Base-by-base conservation (phyloP, 768 basidiomycete genomes). In the Suillus ampliporus region DNA sequence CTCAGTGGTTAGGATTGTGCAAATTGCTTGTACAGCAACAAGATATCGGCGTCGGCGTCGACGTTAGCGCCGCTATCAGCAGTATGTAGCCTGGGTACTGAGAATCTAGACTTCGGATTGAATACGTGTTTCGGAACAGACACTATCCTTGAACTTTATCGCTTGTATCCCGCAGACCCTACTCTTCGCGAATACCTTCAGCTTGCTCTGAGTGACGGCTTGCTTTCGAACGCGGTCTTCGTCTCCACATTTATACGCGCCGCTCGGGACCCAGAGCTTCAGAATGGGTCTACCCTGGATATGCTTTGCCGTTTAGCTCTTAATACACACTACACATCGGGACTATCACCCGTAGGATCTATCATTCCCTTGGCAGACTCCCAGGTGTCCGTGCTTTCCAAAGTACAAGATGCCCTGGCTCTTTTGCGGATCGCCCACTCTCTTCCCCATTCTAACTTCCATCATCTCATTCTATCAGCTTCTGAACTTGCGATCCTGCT, bases 1-100 rank as follows among this genome's bases (percentile, higher is more conserved):
- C 38, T n/a, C 64, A 92, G 91, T 93, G 91, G 91, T 72, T 87
- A 23, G 81, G 77, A 28, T 76, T 92, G 10, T 89, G 87, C 72
- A 86, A 84, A 66, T 72, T 91, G 58, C 83, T 85, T 70, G 76
- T 90, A 19, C 80, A 83, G 31, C 88, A 84, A 71, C 79, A 83
- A 63, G 74, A 73, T 15, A 61, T 68, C 31, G 73, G 78, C 35
- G 28, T 40, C 57, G 17, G 34, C n/a, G 59, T 34, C 38, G 78
- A 79, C 50, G 72, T 84, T n/a, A 85, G 88, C 64, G 79, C 77
- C 23, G 80, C 84, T 37, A 78, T 91, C 50, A 89, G 86, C 73
- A 89, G 90, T 91, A 56, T 53, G 74, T 54, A 61, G 59, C 23
- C 4, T 51, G 19, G 23, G 26, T 15, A 13, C 51, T 41, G 23